These are phyloP conservation scores for Claviceps monticola DNA, from an alignment of 2,329 filamentous ascomycete genomes.

Conservation along the genomic window DNA sequence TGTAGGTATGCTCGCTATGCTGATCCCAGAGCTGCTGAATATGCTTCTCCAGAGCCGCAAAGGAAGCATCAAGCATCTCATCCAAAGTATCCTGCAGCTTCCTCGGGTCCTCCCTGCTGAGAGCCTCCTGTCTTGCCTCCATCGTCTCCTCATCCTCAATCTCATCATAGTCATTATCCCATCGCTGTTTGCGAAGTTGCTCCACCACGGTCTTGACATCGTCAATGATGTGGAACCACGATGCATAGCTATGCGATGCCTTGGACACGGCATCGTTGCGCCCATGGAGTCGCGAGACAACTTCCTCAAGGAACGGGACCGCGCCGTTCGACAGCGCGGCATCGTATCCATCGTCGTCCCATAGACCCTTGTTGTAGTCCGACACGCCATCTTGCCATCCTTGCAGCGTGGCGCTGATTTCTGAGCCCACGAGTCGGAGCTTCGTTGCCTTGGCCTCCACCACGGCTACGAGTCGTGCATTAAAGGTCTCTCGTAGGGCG, in stretches of 20 bases:
- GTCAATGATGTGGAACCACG: constrained; percentile 63
- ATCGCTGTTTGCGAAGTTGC: constrained; percentile 51
- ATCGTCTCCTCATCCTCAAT: constrained; percentile 61
- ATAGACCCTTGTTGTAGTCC: constrained; percentile 42
- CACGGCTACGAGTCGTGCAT: constrained; percentile 49
- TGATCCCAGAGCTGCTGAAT: constrained; percentile 36
- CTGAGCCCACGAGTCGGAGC: constrained; percentile 50
- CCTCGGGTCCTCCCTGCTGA: constrained; percentile 60
- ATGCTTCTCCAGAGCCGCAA: constrained; percentile 43
- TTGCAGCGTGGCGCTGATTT: constrained; percentile 47
- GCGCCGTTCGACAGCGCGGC: constrained; percentile 54
- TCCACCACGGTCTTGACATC: constrained; percentile 50
- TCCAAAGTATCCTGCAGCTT: constrained; percentile 47
- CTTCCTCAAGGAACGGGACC: constrained; percentile 50
- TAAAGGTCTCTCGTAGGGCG: constrained; percentile 53
- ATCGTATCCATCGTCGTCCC: constrained; percentile 51
- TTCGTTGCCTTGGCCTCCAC: constrained; percentile 49
- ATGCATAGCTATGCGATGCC: constrained; percentile 49
- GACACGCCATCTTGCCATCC: constrained; percentile 43
- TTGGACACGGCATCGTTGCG: constrained; percentile 51
- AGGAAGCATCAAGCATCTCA: constrained; percentile 39
- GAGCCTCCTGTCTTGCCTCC: constrained; percentile 48
- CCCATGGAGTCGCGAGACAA: constrained; percentile 59
- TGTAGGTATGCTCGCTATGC: constrained; percentile 30
- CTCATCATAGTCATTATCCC: constrained; percentile 63